These are phyloP conservation scores for Aspergillus alliaceus DNA, from an alignment of 2,329 filamentous ascomycete species.

Conservation along the genomic window DNA sequence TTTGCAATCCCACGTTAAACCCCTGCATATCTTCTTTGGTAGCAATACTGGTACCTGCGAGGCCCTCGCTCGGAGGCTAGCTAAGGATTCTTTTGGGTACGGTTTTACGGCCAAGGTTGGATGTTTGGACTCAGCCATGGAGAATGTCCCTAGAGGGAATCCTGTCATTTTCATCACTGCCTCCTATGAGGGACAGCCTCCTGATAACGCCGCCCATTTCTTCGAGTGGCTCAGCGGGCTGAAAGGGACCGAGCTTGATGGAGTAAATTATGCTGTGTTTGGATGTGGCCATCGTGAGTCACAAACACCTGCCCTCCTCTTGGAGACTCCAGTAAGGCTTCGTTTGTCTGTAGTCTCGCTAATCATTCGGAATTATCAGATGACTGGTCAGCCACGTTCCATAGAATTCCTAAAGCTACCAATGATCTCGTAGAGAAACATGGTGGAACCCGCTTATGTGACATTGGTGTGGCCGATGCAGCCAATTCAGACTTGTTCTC, in stretches of 20 bases:
- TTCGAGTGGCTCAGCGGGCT: constrained; percentile 63
- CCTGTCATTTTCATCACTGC: constrained; percentile 68
- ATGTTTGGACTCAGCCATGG: constrained; percentile 62
- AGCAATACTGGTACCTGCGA: constrained; percentile 76
- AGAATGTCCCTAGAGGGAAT: constrained; percentile 58
- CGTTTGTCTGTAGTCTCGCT: not conserved
- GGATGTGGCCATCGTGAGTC: constrained; percentile 60
- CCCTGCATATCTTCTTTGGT: constrained; percentile 69
- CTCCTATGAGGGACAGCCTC: constrained; percentile 72
- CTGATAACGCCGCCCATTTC: constrained; percentile 70
- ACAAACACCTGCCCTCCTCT: not conserved
- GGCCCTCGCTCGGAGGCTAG: constrained; percentile 63
- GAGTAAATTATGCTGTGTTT: constrained; percentile 67
- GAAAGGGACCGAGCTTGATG: constrained; percentile 53
- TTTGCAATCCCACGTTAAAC: constrained; percentile 33
- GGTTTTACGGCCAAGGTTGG: constrained; percentile 61
- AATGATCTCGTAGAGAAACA: constrained; percentile 54
- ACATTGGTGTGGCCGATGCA: constrained; percentile 60
- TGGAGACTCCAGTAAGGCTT: not conserved
- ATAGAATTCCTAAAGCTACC: constrained; percentile 64
- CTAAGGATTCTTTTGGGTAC: constrained; percentile 57
- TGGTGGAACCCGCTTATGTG: constrained; percentile 51
- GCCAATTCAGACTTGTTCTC: constrained; percentile 66
- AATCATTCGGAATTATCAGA: constrained; percentile 25
- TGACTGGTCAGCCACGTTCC: constrained; percentile 60